A percentile compares a stretch with the other conserved stretches of the same genome.
These are phyloP conservation scores for Oryza glaberrima DNA, from an alignment of 176 grass and related monocot genomes.

Conservation along the genomic window DNA sequence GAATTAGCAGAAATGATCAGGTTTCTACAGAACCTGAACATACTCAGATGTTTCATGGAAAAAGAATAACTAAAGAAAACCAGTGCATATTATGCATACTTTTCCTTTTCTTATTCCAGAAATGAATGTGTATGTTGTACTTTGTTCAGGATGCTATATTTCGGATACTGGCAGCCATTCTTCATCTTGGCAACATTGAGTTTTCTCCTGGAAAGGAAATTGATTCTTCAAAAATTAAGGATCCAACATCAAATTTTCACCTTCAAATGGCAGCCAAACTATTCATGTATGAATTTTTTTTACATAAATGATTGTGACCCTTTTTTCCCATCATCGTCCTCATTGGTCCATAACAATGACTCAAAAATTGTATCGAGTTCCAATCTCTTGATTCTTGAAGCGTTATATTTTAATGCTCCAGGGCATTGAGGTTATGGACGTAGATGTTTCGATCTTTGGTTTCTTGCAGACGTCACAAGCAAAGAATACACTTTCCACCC, in stretches of 20 bases:
- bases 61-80: constrained; percentile 11
- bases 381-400: constrained; percentile 15
- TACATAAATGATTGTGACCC: background rate
- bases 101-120: background rate
- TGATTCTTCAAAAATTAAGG: constrained; percentile 91
- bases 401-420: background rate
- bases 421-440: background rate
- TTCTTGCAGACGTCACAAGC: background rate
- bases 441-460: constrained; percentile 12
- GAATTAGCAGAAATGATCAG: constrained; percentile 86
- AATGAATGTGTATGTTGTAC: constrained; percentile 39
- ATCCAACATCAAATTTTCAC: constrained; percentile 80
- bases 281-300: constrained; percentile 73
- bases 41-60: constrained; percentile 34
- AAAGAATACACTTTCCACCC: constrained; percentile 2
- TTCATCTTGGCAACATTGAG: constrained; percentile 99
- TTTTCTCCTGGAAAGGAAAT: constrained; percentile 85
- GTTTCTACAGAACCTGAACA: constrained; percentile 43
- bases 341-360: constrained; percentile 7
- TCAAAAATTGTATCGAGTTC: background rate
- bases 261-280: constrained; percentile 84
- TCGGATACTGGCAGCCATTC: constrained; percentile 94
- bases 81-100: background rate
- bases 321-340: background rate
- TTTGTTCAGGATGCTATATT: constrained; percentile 88